A percentile compares a stretch with the other conserved stretches of the same genome.
Evolutionary conservation across 1,284 basidiomycete species (phyloP).

Genomic region (Microbotryum scabiosae): DNA sequence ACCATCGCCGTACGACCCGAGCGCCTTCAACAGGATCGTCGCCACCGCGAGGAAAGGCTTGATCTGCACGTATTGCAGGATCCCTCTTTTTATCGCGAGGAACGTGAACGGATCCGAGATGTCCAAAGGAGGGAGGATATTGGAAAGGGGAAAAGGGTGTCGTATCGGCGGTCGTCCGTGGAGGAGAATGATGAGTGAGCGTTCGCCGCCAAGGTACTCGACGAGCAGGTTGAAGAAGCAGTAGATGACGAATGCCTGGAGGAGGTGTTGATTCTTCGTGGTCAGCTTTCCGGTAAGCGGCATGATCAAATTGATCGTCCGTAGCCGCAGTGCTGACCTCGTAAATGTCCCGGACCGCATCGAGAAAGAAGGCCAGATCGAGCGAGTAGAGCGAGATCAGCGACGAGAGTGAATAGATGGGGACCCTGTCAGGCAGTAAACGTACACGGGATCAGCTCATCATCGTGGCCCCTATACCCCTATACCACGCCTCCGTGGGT

Average conservation of each 20-base stretch:
- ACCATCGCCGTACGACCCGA: conserved; percentile 84
- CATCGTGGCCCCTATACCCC: not conserved
- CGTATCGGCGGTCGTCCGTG: conserved; percentile 81
- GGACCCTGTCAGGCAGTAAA: conserved; percentile 49
- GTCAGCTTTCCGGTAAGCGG: not conserved
- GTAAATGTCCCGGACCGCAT: conserved; percentile 89
- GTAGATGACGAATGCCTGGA: conserved; percentile 89
- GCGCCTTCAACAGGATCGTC: conserved; percentile 76
- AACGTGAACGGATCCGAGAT: conserved; percentile 90
- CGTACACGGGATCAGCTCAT: not conserved
- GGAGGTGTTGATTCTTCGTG: not conserved
- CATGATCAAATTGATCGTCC: no score
- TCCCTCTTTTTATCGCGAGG: conserved; percentile 85
- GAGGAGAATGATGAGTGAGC: conserved; percentile 79
- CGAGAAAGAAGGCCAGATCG: conserved; percentile 92
- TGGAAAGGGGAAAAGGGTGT: conserved; percentile 73
- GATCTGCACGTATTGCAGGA: conserved; percentile 94
- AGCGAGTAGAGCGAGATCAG: conserved; percentile 90
- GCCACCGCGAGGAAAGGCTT: conserved; percentile 81
- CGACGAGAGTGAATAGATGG: conserved; percentile 82
- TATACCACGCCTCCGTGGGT: not conserved
- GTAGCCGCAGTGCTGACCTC: conserved; percentile 53
- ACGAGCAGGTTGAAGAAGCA: conserved; percentile 42
- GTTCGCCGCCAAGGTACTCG: conserved; percentile 63
- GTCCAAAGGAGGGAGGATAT: conserved; percentile 65